These are phyloP conservation scores for Thinopyrum elongatum DNA, from an alignment of 176 grass and related monocot species.

Conservation along the genomic window DNA sequence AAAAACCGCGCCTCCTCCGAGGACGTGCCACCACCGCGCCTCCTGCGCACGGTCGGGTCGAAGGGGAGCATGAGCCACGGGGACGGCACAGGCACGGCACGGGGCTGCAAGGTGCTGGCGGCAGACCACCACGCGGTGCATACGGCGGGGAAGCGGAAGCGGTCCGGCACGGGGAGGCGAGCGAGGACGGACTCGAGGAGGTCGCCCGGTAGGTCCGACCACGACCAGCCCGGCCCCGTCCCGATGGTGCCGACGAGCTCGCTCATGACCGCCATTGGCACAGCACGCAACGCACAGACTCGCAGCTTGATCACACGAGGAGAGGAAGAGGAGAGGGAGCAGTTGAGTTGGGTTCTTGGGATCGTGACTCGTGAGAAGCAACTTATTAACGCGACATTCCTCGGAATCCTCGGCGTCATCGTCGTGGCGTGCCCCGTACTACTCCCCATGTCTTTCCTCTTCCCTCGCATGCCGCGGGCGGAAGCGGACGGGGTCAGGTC, in stretches of 20 bases:
- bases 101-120: neutral
- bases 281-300: neutral
- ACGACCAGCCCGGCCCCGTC: constrained; percentile 20
- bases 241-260: neutral
- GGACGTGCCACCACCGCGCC: neutral
- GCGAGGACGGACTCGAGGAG: constrained; percentile 40
- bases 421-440: neutral
- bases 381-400: neutral
- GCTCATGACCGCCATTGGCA: constrained; percentile 10
- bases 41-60: neutral
- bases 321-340: neutral
- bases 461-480: constrained; percentile 3
- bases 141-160: constrained; percentile 43
- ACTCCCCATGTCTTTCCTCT: neutral
- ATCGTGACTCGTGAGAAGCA: neutral
- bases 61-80: constrained; percentile 66
- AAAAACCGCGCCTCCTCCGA: constrained; percentile 35
- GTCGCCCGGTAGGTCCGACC: constrained; percentile 25
- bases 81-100: neutral
- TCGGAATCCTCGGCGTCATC: neutral
- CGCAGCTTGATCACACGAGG: neutral
- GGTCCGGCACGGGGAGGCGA: constrained; percentile 38
- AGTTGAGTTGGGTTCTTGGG: neutral
- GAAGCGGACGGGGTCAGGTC: neutral
- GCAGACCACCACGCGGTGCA: constrained; percentile 42